These are phyloP conservation scores for Epichloe amarillans DNA, from an alignment of 2,329 filamentous ascomycete species.

Conservation along the genomic window DNA sequence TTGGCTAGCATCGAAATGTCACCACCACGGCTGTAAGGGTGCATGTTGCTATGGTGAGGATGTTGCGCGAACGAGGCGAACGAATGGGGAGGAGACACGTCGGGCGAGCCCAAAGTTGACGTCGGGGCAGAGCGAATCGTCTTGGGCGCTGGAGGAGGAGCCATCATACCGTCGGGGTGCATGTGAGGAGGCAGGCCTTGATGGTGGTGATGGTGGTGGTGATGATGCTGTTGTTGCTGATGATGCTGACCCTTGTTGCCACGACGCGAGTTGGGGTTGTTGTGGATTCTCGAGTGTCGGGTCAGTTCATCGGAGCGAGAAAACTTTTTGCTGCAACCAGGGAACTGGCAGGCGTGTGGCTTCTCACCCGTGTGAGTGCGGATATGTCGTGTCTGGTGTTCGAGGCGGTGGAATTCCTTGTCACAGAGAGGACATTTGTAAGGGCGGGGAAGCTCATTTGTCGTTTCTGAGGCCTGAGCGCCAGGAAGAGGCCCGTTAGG, in stretches of 20 bases:
- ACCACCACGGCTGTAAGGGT: slow-evolving; percentile 35
- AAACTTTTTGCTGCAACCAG: slow-evolving; percentile 97
- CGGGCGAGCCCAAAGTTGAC: slow-evolving; percentile 80
- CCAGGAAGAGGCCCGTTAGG: slow-evolving; percentile 49
- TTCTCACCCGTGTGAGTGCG: slow-evolving; percentile 97
- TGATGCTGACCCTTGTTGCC: slow-evolving; percentile 63
- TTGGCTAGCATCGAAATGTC: slow-evolving; percentile 49
- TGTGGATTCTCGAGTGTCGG: slow-evolving; percentile 94
- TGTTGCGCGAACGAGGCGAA: slow-evolving; percentile 57
- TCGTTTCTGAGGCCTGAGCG: slow-evolving; percentile 43
- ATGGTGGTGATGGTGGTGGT: slow-evolving; percentile 21
- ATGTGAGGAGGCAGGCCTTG: slow-evolving; percentile 30
- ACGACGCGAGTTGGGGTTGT: slow-evolving; percentile 91
- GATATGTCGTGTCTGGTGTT: slow-evolving; percentile 86
- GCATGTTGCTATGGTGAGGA: slow-evolving; percentile 28
- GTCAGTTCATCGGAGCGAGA: slow-evolving; percentile 93
- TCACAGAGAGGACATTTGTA: slow-evolving; percentile 99
- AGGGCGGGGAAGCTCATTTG: slow-evolving; percentile 70
- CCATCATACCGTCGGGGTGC: slow-evolving; percentile 56
- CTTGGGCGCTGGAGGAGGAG: slow-evolving; percentile 59
- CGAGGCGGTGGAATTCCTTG: slow-evolving; percentile 94
- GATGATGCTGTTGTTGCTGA: slow-evolving; percentile 21
- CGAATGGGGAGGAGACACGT: slow-evolving; percentile 87
- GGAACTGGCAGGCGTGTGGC: slow-evolving; percentile 90
- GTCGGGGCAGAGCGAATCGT: slow-evolving; percentile 79